These are phyloP conservation scores for Candida sithepensis DNA, from an alignment of 805 yeast genomes.

Conservation along the genomic window DNA sequence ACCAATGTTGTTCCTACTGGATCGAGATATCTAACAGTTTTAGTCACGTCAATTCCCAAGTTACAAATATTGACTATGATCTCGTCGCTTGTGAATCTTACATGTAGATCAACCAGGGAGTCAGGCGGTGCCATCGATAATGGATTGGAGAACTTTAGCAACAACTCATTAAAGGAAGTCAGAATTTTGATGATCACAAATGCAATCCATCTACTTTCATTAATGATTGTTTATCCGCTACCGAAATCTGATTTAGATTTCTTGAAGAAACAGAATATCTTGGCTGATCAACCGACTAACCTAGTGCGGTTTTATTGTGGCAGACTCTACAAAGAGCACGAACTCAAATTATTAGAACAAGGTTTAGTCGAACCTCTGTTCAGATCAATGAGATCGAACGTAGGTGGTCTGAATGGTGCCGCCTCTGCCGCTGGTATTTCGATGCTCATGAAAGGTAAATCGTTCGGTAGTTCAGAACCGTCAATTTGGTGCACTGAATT, in stretches of 20 bases:
- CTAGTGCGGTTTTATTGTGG: slow-evolving; percentile 49
- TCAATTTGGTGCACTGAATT: slow-evolving; percentile 53
- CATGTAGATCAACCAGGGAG: slow-evolving; percentile 45
- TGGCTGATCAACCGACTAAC: slow-evolving; percentile 38
- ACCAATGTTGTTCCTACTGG: slow-evolving; percentile 46
- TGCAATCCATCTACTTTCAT: slow-evolving; percentile 58
- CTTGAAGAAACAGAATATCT: slow-evolving; percentile 31
- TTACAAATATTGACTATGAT: slow-evolving; percentile 47
- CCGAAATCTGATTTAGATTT: slow-evolving; percentile 45
- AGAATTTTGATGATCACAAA: slow-evolving; percentile 48
- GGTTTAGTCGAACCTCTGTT: slow-evolving; percentile 47
- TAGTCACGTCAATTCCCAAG: slow-evolving; percentile 49
- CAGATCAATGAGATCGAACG: slow-evolving; percentile 34
- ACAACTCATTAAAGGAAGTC: slow-evolving; percentile 32
- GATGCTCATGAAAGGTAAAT: slow-evolving; percentile 24
- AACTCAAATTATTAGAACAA: slow-evolving; percentile 45
- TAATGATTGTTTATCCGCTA: slow-evolving; percentile 60
- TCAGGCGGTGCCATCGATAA: slow-evolving; percentile 35
- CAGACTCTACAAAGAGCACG: slow-evolving; percentile 50
- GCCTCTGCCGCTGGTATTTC: slow-evolving; percentile 20
- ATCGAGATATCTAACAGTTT: slow-evolving; percentile 54
- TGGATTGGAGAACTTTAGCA: slow-evolving; percentile 35
- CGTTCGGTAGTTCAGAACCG: slow-evolving; percentile 14
- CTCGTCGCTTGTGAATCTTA: slow-evolving; percentile 66
- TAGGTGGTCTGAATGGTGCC: slow-evolving; percentile 2